phyloP scores from a whole-genome alignment of 164 flowering plant genomes.

The Vitis rotundifolia region DNA sequence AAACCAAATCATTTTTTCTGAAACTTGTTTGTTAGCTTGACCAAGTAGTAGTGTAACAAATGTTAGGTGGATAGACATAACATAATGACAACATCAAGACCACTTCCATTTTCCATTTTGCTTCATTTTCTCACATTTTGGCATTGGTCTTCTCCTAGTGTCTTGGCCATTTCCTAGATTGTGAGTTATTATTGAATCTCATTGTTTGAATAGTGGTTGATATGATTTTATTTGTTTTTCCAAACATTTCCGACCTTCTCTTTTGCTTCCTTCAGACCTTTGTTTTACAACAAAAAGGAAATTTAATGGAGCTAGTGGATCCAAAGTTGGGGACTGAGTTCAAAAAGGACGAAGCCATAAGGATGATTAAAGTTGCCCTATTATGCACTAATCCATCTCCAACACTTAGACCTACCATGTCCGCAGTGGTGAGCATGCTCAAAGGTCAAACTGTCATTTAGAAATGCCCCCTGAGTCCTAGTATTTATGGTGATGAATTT shows the following conservation, averaged over 20 bases:
- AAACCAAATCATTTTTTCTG: too few relatives aligned
- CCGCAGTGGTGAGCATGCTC: conserved; percentile 18
- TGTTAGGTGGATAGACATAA: too few relatives aligned
- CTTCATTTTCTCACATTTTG: neutral
- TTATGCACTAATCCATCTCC: conserved; percentile 21
- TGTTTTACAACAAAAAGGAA: conserved; percentile 14
- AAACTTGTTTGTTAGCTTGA: too few relatives aligned
- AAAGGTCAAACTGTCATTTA: conserved; percentile 5
- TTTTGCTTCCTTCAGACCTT: conserved; percentile 3
- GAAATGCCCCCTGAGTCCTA: conserved; percentile 1
- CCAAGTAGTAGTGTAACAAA: too few relatives aligned
- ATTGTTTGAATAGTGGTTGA: too few relatives aligned
- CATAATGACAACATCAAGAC: too few relatives aligned
- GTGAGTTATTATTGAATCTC: too few relatives aligned
- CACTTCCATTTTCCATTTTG: too few relatives aligned
- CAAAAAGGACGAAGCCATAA: conserved; percentile 10
- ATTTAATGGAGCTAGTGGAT: neutral
- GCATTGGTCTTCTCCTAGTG: neutral
- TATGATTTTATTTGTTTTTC: too few relatives aligned
- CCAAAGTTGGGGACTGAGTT: conserved; percentile 11
- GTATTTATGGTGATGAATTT: neutral
- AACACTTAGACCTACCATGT: conserved; percentile 19
- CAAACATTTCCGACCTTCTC: too few relatives aligned
- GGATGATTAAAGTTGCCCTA: neutral
- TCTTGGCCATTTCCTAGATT: too few relatives aligned